These are phyloP conservation scores for Corrigiola litoralis DNA, from an alignment of 179 eudicot genomes.

Conservation along the genomic window DNA sequence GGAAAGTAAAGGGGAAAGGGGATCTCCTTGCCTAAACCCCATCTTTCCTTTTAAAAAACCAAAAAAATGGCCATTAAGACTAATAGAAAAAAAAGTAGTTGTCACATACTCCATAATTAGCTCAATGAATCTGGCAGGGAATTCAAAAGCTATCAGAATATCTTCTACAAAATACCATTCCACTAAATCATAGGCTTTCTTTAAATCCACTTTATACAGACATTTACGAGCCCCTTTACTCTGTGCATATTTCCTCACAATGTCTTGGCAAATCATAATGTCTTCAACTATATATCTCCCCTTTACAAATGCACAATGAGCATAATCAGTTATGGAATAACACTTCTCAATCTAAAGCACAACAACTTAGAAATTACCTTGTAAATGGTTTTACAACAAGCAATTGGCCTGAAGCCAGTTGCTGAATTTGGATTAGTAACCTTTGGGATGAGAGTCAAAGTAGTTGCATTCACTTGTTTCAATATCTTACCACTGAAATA, in stretches of 20 bases:
- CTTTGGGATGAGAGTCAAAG: no score
- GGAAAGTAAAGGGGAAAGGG: no score
- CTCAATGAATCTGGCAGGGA: not conserved
- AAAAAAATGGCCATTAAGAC: not conserved
- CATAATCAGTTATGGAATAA: not conserved
- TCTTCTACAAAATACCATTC: not conserved
- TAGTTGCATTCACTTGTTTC: no score
- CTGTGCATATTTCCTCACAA: not conserved
- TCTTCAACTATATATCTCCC: not conserved
- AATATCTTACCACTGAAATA: no score
- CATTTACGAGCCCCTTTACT: not conserved
- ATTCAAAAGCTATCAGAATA: not conserved
- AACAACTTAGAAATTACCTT: not conserved
- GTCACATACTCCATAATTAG: not conserved
- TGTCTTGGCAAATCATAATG: not conserved
- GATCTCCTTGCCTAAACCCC: not conserved
- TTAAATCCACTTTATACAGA: not conserved
- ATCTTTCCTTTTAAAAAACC: not conserved
- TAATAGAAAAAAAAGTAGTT: not conserved
- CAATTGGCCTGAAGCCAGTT: no score
- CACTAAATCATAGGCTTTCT: not conserved
- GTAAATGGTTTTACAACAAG: not conserved
- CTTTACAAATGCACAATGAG: not conserved
- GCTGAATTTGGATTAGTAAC: no score
- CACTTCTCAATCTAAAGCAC: not conserved